phyloP scores from a whole-genome alignment of 306 rosid species.

The Trichosanthes cucumerina region DNA sequence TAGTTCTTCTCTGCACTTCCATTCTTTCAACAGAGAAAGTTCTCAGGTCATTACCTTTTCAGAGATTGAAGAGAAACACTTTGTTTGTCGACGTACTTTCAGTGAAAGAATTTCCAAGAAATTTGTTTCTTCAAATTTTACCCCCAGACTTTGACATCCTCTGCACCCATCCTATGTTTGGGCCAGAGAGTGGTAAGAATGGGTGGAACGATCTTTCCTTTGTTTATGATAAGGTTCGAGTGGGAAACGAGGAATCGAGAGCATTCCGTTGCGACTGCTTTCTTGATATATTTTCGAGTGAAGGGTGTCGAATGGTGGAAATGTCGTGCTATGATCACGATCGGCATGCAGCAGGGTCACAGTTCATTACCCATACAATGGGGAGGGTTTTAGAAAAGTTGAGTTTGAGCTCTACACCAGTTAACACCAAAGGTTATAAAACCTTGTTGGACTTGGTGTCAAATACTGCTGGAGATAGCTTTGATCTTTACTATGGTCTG shows the following conservation, averaged over 20 bases:
- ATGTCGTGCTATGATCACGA: conserved; percentile 92
- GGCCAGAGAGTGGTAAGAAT: conserved; percentile 84
- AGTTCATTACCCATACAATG: conserved; percentile 76
- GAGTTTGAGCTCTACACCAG: conserved; percentile 54
- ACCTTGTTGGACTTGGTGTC: conserved; percentile 73
- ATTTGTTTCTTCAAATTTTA: conserved; percentile 53
- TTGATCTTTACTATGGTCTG: conserved; percentile 81
- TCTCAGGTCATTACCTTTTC: conserved; percentile 61
- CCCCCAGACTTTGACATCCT: conserved; percentile 62
- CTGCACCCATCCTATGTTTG: conserved; percentile 95
- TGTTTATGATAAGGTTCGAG: conserved; percentile 66
- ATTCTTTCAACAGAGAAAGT: conserved; percentile 75
- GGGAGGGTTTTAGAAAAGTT: conserved; percentile 70
- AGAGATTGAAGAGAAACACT: conserved; percentile 70
- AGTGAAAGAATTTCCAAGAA: conserved; percentile 81
- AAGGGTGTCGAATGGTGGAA: conserved; percentile 87
- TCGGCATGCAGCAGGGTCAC: conserved; percentile 78
- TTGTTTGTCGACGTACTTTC: conserved; percentile 90
- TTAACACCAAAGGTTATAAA: conserved; percentile 71
- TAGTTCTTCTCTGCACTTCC: conserved; percentile 72
- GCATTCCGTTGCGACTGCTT: conserved; percentile 47
- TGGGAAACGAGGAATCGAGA: conserved; percentile 47
- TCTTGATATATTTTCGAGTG: conserved; percentile 64
- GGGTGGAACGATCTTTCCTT: conserved; percentile 71
- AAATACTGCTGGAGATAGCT: conserved; percentile 84